These are phyloP conservation scores for Parastagonospora nodorum DNA, from an alignment of 2,329 filamentous ascomycete species.

Conservation along the genomic window DNA sequence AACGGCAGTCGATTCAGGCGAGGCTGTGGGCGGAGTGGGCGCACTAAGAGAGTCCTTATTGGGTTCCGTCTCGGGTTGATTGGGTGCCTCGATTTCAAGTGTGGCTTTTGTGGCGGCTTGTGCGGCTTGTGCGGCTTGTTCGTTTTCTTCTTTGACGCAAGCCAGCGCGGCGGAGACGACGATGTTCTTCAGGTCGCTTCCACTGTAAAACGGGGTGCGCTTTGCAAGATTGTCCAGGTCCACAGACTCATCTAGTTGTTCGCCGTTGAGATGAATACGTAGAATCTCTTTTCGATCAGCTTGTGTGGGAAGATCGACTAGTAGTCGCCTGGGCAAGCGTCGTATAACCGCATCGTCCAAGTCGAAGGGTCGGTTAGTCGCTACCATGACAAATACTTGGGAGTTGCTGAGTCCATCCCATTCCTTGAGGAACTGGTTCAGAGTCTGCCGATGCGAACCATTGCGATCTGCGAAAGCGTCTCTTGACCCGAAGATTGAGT, in stretches of 20 bases:
- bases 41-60: background rate
- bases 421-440: slow-evolving; percentile 95
- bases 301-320: slow-evolving; percentile 74
- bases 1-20: slow-evolving; percentile 2
- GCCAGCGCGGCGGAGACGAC: slow-evolving; percentile 80
- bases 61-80: background rate
- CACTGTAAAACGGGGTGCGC: slow-evolving; percentile 77
- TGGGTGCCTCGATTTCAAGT: background rate
- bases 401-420: slow-evolving; percentile 90
- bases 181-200: slow-evolving; percentile 82
- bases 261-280: slow-evolving; percentile 71
- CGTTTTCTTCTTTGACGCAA: slow-evolving; percentile 75
- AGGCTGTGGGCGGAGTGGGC: slow-evolving; percentile 1
- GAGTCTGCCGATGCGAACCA: slow-evolving; percentile 80
- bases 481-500: slow-evolving; percentile 84
- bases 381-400: slow-evolving; percentile 96
- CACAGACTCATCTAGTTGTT: slow-evolving; percentile 66
- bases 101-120: slow-evolving; percentile 29
- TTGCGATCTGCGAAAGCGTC: slow-evolving; percentile 65
- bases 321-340: slow-evolving; percentile 72
- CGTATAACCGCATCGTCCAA: slow-evolving; percentile 85
- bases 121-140: slow-evolving; percentile 41
- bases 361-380: slow-evolving; percentile 93
- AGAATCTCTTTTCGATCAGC: slow-evolving; percentile 71
- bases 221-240: slow-evolving; percentile 67